Conservation (phyloP, 805 yeast genomes). For the Yamadazyma olivae region DNA sequence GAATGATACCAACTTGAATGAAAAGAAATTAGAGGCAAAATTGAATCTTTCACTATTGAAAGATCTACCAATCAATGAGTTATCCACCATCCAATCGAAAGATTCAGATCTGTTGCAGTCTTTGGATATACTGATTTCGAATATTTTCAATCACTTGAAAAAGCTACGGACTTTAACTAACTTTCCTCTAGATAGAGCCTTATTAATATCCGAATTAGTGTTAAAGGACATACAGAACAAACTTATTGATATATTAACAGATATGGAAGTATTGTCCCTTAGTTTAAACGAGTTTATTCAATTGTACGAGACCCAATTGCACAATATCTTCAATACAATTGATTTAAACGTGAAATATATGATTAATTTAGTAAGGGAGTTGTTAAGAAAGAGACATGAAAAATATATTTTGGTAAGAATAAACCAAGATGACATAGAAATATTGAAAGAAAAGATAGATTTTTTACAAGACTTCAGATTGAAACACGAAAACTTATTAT, state of each 20-base stretch:
- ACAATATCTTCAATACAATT: conserved; percentile 44
- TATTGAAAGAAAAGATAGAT: conserved; percentile 41
- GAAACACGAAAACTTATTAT: conserved; percentile 49
- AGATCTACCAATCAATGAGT: conserved; percentile 66
- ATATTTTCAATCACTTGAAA: conserved; percentile 60
- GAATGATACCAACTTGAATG: conserved; percentile 66
- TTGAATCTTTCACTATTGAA: conserved; percentile 62
- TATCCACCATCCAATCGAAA: conserved; percentile 24
- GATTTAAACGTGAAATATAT: conserved; percentile 64
- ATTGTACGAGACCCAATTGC: conserved; percentile 17
- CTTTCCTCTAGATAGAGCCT: conserved; percentile 64
- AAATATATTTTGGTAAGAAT: conserved; percentile 65
- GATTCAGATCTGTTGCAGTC: conserved; percentile 31
- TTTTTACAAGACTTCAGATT: conserved; percentile 45
- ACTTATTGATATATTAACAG: conserved; percentile 31
- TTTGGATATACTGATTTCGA: conserved; percentile 28
- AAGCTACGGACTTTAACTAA: conserved; percentile 37
- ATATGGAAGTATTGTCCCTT: conserved; percentile 43
- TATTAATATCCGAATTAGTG: conserved; percentile 63
- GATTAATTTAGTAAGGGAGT: conserved; percentile 66
- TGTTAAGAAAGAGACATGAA: conserved; percentile 69
- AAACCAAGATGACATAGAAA: conserved; percentile 33
- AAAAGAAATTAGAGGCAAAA: conserved; percentile 48
- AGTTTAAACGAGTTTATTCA: conserved; percentile 36
- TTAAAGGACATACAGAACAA: conserved; percentile 53